A percentile compares a stretch with the other conserved stretches of the same genome.
Evolutionary conservation across 495 filamentous ascomycete genomes (phyloP).

Genomic region (Neurospora discreta): DNA sequence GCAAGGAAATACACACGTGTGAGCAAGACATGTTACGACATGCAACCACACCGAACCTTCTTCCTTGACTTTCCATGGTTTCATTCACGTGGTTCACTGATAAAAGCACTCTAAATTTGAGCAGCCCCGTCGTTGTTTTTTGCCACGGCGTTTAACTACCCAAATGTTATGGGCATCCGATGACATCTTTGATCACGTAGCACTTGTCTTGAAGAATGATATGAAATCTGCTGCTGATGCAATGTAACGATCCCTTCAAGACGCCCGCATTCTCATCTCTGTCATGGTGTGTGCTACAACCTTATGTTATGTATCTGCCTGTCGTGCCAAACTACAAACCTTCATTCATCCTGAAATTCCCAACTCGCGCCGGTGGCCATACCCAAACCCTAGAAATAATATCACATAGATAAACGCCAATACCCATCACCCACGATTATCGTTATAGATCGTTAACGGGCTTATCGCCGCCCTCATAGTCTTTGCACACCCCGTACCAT

Average conservation of each 20-base stretch:
- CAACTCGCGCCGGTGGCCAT: background rate
- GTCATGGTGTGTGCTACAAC: background rate
- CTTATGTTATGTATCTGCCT: background rate
- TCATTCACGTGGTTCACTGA: background rate
- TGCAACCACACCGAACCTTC: background rate
- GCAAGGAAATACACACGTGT: background rate
- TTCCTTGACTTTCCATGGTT: background rate
- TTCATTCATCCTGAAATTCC: background rate
- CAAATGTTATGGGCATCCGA: background rate
- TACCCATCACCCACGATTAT: background rate
- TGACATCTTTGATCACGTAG: background rate
- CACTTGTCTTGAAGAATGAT: background rate
- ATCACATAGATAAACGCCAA: background rate
- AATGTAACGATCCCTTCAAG: background rate
- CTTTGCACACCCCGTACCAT: constrained; percentile 34
- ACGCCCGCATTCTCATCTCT: background rate
- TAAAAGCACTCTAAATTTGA: background rate
- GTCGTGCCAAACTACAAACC: background rate
- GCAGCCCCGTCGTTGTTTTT: background rate
- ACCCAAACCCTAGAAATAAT: background rate
- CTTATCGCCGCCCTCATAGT: constrained; percentile 17
- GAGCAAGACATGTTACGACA: background rate
- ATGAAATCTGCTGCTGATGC: background rate
- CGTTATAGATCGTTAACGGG: background rate
- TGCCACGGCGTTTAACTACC: background rate